Percentiles rank a stretch among this genome's conserved stretches.
Conservation (phyloP, 2,329 filamentous ascomycete genomes). For the Zasmidium cellare region DNA sequence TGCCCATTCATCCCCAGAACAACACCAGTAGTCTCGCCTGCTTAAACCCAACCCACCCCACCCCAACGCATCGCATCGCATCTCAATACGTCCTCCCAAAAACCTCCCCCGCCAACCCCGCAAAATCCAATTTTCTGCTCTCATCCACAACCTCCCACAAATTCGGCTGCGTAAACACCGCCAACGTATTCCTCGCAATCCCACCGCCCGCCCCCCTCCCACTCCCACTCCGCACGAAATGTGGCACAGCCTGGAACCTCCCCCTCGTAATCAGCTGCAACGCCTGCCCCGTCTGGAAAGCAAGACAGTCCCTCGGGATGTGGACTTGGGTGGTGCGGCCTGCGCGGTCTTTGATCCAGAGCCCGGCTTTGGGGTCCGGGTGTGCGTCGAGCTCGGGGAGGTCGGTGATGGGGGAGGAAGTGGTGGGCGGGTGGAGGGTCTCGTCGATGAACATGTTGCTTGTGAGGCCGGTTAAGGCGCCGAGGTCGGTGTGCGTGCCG, state of each 20-base stretch:
- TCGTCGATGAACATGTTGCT: conserved; percentile 97
- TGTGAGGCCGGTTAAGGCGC: conserved; percentile 89
- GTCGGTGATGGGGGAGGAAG: conserved; percentile 10
- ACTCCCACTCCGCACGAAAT: too few relatives aligned
- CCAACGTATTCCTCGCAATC: conserved; percentile 73
- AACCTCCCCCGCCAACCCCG: conserved; percentile 20
- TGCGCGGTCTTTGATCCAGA: conserved; percentile 90
- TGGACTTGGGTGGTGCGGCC: conserved; percentile 85
- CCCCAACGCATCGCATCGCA: too few relatives aligned
- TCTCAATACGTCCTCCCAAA: conserved; percentile 23
- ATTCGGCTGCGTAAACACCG: conserved; percentile 97
- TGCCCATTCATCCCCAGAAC: too few relatives aligned
- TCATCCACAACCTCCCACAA: conserved; percentile 75
- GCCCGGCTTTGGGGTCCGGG: conserved; percentile 79
- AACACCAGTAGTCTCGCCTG: too few relatives aligned
- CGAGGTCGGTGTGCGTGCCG: conserved; percentile 85
- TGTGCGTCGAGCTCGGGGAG: conserved; percentile 72
- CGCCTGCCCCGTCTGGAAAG: conserved; percentile 93
- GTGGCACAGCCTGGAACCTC: conserved; percentile 88
- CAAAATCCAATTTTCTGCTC: conserved; percentile 48
- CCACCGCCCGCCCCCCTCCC: conserved; percentile 63
- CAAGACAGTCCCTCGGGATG: conserved; percentile 87
- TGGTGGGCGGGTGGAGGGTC: conserved; percentile 36
- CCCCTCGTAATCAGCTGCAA: conserved; percentile 89
- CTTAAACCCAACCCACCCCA: too few relatives aligned